Evolutionary conservation across 2,329 filamentous ascomycete species (phyloP).

Genomic region (Pyrenophora graminea): DNA sequence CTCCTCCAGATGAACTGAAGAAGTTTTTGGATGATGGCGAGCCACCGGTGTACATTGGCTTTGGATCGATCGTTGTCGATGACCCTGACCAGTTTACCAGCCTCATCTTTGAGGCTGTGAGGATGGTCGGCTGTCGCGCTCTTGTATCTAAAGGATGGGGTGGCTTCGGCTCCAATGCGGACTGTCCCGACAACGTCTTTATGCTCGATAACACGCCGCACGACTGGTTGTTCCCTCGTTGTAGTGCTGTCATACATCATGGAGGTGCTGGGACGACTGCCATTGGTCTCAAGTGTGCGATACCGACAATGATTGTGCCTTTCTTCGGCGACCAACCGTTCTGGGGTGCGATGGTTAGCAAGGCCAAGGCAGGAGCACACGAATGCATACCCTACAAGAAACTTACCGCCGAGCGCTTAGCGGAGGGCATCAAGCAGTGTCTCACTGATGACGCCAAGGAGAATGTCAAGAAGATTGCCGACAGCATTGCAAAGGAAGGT

Average conservation of each 20-base stretch:
- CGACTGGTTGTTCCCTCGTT: conserved; percentile 74
- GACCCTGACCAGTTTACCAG: conserved; percentile 70
- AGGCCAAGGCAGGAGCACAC: conserved; percentile 65
- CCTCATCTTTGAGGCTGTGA: conserved; percentile 72
- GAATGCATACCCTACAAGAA: conserved; percentile 69
- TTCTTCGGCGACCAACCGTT: conserved; percentile 83
- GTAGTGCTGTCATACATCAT: conserved; percentile 71
- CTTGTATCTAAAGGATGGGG: conserved; percentile 79
- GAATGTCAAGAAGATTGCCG: conserved; percentile 64
- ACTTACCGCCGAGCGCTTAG: conserved; percentile 65
- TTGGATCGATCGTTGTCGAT: conserved; percentile 76
- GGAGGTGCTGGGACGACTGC: conserved; percentile 80
- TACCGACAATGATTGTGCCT: conserved; percentile 75
- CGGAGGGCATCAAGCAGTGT: conserved; percentile 71
- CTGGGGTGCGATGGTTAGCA: conserved; percentile 72
- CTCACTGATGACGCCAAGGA: conserved; percentile 63
- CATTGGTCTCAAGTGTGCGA: conserved; percentile 71
- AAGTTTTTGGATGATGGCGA: conserved; percentile 49
- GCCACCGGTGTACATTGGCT: conserved; percentile 73
- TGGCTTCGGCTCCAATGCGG: conserved; percentile 63
- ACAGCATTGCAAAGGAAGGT: conserved; percentile 63
- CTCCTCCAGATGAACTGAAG: conserved; percentile 60
- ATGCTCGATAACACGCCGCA: conserved; percentile 76
- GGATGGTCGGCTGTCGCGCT: conserved; percentile 68
- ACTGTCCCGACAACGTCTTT: conserved; percentile 63